Evolutionary conservation across 768 basidiomycete species (phyloP).

Genomic region (Steccherinum ochraceum): DNA sequence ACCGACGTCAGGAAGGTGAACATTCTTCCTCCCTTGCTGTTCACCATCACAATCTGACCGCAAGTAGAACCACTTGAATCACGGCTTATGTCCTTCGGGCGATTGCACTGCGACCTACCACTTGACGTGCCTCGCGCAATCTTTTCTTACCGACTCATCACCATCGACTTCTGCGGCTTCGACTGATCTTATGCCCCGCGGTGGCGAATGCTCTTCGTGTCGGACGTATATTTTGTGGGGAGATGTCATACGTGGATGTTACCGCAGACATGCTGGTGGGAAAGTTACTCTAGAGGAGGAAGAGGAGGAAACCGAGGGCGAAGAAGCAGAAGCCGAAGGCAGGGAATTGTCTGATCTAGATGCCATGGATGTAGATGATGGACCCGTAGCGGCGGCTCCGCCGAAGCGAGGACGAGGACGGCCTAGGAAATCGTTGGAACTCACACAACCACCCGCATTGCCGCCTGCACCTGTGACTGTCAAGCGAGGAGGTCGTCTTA

Average conservation of each 20-base stretch:
- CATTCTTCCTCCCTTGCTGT: slow-evolving; percentile 13
- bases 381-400: background rate
- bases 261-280: slow-evolving; percentile 40
- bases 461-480: background rate
- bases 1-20: slow-evolving; percentile 34
- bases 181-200: slow-evolving; percentile 47
- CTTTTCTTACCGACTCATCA: slow-evolving; percentile 31
- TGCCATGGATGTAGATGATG: background rate
- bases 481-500: no score
- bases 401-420: background rate
- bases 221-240: slow-evolving; percentile 58
- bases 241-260: slow-evolving; percentile 58
- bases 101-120: slow-evolving; percentile 51
- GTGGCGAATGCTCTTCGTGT: slow-evolving; percentile 53
- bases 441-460: background rate
- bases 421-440: background rate
- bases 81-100: slow-evolving; percentile 46
- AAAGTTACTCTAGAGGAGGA: slow-evolving; percentile 24
- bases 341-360: background rate
- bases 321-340: background rate
- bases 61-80: slow-evolving; percentile 41
- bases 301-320: slow-evolving; percentile 24
- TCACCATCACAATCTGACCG: background rate
- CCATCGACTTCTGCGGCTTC: slow-evolving; percentile 5
- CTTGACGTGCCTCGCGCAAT: slow-evolving; percentile 45